phyloP scores from a whole-genome alignment of 805 yeast species.

The Tetrapisispora arboricola region DNA sequence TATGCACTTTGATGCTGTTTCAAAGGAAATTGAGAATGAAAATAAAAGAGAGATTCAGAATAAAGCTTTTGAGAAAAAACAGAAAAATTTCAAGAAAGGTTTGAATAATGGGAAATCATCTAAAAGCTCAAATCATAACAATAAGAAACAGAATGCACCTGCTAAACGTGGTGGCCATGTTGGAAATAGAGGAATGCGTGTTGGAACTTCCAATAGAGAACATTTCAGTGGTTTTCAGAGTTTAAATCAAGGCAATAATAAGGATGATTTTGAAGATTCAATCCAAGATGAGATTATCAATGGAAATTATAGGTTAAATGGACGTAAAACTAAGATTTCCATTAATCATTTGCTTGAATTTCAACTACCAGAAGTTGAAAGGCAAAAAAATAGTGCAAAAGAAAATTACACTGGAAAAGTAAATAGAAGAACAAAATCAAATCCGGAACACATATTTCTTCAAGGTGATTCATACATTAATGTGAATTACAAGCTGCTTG shows the following conservation, averaged over 20 bases:
- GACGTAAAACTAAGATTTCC: constrained; percentile 37
- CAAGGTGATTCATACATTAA: constrained; percentile 65
- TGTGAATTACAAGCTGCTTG: constrained; percentile 73
- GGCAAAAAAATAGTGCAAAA: constrained; percentile 5
- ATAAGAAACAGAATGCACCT: not conserved
- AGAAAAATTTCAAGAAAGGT: no score
- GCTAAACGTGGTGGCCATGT: constrained; percentile 1
- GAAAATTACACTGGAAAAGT: constrained; percentile 13
- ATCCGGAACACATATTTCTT: constrained; percentile 34
- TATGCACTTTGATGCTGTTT: no score
- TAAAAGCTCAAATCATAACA: not conserved
- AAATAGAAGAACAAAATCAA: constrained; percentile 21
- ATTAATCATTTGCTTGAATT: constrained; percentile 62
- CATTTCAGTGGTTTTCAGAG: not conserved
- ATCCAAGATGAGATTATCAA: constrained; percentile 29
- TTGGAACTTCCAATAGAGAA: not conserved
- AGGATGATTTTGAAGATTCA: constrained; percentile 7
- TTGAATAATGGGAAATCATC: not conserved
- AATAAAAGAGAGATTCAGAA: no score
- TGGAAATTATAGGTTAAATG: constrained; percentile 28
- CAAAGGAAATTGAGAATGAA: no score
- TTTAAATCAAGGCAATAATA: not conserved
- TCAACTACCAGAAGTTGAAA: constrained; percentile 35
- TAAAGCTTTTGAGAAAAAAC: no score
- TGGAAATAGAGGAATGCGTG: no score